A percentile compares a stretch with the other conserved stretches of the same genome.
phyloP scores from a whole-genome alignment of 2,329 filamentous ascomycete genomes.

The Fusarium mundagurra region DNA sequence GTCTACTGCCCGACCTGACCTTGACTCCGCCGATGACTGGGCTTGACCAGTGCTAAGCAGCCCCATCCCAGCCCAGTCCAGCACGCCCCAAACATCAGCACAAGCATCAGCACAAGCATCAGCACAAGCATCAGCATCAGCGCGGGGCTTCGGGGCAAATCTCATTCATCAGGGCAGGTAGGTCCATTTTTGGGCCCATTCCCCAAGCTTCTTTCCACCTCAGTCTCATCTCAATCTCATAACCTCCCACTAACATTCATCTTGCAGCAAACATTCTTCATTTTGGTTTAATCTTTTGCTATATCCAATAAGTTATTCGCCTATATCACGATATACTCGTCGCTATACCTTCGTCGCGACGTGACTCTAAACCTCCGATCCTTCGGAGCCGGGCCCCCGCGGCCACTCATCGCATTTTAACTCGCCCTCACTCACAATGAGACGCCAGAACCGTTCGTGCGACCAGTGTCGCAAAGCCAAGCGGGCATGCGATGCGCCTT shows the following conservation, averaged over 20 bases:
- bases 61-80: background rate
- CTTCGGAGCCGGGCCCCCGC: constrained; percentile 1
- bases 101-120: background rate
- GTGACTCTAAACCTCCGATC: constrained; percentile 1
- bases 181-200: constrained; percentile 26
- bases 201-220: constrained; percentile 14
- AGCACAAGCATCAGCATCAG: constrained; percentile 2
- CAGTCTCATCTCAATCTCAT: constrained; percentile 30
- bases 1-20: background rate
- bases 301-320: background rate
- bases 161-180: constrained; percentile 30
- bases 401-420: constrained; percentile 5
- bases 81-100: background rate
- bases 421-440: constrained; percentile 32
- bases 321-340: constrained; percentile 1
- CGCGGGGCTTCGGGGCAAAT: constrained; percentile 40
- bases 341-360: constrained; percentile 23
- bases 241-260: constrained; percentile 17
- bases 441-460: constrained; percentile 44
- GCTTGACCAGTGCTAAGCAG: background rate
- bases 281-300: constrained; percentile 8
- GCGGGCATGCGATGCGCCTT: constrained; percentile 44
- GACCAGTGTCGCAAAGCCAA: constrained; percentile 45
- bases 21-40: background rate
- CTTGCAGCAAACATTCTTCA: constrained; percentile 8